Evolutionary conservation across 345 rosid species (phyloP), one percentile per base, ranked within the genome.

Genomic region (Hypericum androsaemum): DNA sequence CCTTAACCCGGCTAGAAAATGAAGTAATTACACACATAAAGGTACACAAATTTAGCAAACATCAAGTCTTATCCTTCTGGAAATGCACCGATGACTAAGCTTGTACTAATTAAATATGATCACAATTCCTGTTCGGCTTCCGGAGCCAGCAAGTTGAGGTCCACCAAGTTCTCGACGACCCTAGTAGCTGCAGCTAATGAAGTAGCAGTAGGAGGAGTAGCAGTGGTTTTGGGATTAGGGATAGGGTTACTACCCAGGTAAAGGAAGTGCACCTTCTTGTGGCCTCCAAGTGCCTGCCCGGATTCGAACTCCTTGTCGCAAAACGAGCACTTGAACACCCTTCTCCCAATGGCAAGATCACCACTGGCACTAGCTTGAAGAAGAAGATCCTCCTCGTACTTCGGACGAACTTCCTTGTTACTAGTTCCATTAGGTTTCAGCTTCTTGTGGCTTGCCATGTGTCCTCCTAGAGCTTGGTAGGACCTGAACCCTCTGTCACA

Each of bases 271-370:
- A 73, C 66, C 58, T 77, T 77, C 58, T 79, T 82, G 56, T 82
- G 83, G 0, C 89, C 86, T 12, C 81, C 83, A 8, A 77, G 72
- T 9, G 78, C 86, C 54, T 82, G 78, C 5, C 89, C 86, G 1
- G 86, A 77, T 8, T 64, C 75, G 36, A 79, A 79, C 37, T 69
- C 72, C 7, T 70, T 69, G 0, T 54, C 60, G 47, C 86, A 82
- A 47, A 64, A 64, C 6, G 77, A 65, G 7, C 89, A 75, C 39
- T 56, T 35, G n/a, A 71, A 82, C 0, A 16, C 12, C 52, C 52
- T 60, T 37, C 9, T 47, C 13, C 38, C 63, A 39, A 7, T 16
- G 12, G 15, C 41, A 28, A 13, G 1, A 6, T 3, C n/a, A 11
- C 16, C 52, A 1, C 39, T 0, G 14, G 13, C 16, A 37, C 41